Evolutionary conservation across 345 rosid genomes (phyloP).

Genomic region (Dimocarpus longan): DNA sequence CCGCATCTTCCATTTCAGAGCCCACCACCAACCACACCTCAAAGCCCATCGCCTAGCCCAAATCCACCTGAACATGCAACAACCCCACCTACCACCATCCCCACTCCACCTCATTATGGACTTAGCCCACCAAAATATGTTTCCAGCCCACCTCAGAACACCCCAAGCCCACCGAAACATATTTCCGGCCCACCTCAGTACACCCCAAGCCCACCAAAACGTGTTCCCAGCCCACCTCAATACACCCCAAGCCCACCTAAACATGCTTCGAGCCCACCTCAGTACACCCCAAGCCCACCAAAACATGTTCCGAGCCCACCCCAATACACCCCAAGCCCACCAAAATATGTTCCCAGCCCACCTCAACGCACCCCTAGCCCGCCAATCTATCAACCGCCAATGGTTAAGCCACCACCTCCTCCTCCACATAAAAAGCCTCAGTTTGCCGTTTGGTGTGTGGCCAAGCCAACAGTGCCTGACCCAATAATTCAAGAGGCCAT

Average conservation of each 20-base stretch:
- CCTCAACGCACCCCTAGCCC: slow-evolving; percentile 6
- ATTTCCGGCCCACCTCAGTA: no score
- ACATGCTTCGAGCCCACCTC: background rate
- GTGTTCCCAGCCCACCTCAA: no score
- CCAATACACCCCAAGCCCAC: slow-evolving; percentile 10
- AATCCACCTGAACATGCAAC: slow-evolving; percentile 13
- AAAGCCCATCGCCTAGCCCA: slow-evolving; percentile 6
- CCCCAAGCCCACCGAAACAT: no score
- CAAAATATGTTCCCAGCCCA: background rate
- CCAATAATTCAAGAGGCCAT: slow-evolving; percentile 38
- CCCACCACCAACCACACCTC: slow-evolving; percentile 19
- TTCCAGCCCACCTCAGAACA: no score
- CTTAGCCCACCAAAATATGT: slow-evolving; percentile 18
- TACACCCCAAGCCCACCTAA: slow-evolving; percentile 20
- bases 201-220: slow-evolving; percentile 2
- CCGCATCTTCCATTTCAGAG: slow-evolving; percentile 10
- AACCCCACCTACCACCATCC: background rate
- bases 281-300: no score
- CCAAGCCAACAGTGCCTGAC: slow-evolving; percentile 45
- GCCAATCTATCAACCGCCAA: slow-evolving; percentile 9
- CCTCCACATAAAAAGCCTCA: slow-evolving; percentile 28
- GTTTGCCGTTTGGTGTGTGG: slow-evolving; percentile 45
- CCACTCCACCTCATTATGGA: background rate
- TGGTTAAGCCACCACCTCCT: slow-evolving; percentile 11
- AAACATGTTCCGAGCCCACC: no score